Conservation (phyloP, 2,329 filamentous ascomycete genomes). For the Magnaporthiopsis incrustans region DNA sequence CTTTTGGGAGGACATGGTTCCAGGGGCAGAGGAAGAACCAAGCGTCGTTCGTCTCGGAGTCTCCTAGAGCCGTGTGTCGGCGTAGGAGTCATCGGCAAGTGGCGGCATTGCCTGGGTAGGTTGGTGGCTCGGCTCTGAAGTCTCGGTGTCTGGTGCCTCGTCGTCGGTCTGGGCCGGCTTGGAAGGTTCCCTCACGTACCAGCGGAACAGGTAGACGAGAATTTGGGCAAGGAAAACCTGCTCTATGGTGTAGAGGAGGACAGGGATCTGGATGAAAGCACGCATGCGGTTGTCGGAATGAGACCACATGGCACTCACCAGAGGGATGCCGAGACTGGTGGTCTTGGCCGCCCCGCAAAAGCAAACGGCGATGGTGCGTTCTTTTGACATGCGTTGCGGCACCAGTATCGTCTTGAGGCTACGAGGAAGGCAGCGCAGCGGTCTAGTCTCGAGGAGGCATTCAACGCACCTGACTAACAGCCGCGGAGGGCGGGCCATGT, state of each 20-base stretch:
- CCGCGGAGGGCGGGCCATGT: conserved; percentile 34
- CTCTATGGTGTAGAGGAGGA: conserved; percentile 54
- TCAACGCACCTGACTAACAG: conserved; percentile 22
- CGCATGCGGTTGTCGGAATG: conserved; percentile 44
- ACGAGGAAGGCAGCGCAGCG: conserved; percentile 18
- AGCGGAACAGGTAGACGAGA: conserved; percentile 37
- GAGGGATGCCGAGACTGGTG: conserved; percentile 59
- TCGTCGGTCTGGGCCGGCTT: background rate
- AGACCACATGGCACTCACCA: conserved; percentile 60
- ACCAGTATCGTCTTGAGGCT: conserved; percentile 30
- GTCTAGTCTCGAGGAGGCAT: conserved; percentile 21
- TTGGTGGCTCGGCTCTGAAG: background rate
- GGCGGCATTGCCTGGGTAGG: background rate
- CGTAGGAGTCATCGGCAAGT: no score
- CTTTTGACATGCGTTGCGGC: conserved; percentile 44
- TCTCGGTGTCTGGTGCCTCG: background rate
- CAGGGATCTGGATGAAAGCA: conserved; percentile 54
- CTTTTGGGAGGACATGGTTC: conserved; percentile 3
- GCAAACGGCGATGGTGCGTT: conserved; percentile 61
- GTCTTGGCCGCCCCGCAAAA: conserved; percentile 70
- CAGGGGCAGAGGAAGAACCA: background rate
- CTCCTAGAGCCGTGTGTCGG: background rate
- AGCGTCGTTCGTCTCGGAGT: background rate
- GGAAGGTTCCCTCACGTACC: conserved; percentile 28
- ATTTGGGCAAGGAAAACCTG: conserved; percentile 40